Percentiles rank a stretch among this genome's conserved stretches.
phyloP scores from a whole-genome alignment of 1,139 yeast genomes.

The Yamadazyma membranifaciens region DNA sequence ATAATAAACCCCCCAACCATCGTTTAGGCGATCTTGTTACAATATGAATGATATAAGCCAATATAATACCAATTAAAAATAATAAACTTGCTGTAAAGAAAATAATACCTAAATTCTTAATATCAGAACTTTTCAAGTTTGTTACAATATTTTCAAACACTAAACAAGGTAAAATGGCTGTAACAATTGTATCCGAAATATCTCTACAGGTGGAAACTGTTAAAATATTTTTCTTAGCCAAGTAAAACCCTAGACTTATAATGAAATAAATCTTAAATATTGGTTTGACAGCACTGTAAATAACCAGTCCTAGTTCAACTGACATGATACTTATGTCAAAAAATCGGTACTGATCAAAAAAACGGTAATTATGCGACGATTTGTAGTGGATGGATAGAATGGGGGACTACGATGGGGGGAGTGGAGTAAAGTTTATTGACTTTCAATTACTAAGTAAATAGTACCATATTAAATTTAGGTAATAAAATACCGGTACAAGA shows the following conservation, averaged over 20 bases:
- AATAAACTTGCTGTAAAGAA: constrained; percentile 53
- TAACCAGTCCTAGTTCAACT: constrained; percentile 57
- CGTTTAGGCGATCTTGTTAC: constrained; percentile 56
- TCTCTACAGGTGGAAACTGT: constrained; percentile 74
- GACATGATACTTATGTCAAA: constrained; percentile 2
- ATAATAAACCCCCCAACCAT: constrained; percentile 79
- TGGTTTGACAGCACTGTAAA: constrained; percentile 82
- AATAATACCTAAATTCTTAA: constrained; percentile 73
- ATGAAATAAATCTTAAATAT: constrained; percentile 81
- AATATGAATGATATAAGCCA: constrained; percentile 34
- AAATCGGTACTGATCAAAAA: not conserved
- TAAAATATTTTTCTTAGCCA: constrained; percentile 66
- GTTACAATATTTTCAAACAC: constrained; percentile 73
- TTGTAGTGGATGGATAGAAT: not conserved
- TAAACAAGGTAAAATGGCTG: constrained; percentile 75
- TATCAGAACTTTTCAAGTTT: constrained; percentile 67
- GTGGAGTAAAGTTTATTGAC: too few species aligned
- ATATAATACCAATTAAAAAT: constrained; percentile 35
- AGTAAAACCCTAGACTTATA: constrained; percentile 62
- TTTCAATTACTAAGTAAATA: too few species aligned
- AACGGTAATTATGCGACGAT: too few species aligned
- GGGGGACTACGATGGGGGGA: not conserved
- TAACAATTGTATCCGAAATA: constrained; percentile 68
- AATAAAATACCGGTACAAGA: too few species aligned
- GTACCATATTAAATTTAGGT: too few species aligned